Evolutionary conservation across 2,329 filamentous ascomycete genomes (phyloP).

Genomic region (Diplocarpon rosae): DNA sequence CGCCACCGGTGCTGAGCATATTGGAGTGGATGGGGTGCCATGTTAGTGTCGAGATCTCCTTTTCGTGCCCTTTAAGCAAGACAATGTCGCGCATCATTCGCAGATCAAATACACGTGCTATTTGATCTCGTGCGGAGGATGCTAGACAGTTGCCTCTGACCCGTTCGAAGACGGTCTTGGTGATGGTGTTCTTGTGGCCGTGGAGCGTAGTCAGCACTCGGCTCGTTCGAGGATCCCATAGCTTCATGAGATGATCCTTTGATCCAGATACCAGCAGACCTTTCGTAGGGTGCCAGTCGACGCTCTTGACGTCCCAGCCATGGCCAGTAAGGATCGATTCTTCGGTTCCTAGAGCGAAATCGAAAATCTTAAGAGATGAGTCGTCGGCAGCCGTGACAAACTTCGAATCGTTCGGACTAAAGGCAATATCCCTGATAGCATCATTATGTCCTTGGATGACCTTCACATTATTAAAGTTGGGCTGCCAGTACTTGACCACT

Average conservation of each 20-base stretch:
- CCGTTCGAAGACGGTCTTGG: slow-evolving; percentile 82
- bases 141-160: slow-evolving; percentile 76
- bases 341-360: slow-evolving; percentile 78
- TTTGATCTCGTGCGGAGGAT: slow-evolving; percentile 87
- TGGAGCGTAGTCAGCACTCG: slow-evolving; percentile 88
- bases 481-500: slow-evolving; percentile 96
- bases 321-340: slow-evolving; percentile 85
- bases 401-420: slow-evolving; percentile 87
- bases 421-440: slow-evolving; percentile 81
- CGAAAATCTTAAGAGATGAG: slow-evolving; percentile 86
- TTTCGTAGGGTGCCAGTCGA: slow-evolving; percentile 96
- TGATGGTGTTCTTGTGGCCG: slow-evolving; percentile 95
- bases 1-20: slow-evolving; percentile 79
- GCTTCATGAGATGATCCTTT: slow-evolving; percentile 93
- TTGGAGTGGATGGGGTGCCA: slow-evolving; percentile 93
- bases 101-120: slow-evolving; percentile 85
- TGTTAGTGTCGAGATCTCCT: slow-evolving; percentile 82
- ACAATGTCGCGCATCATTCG: slow-evolving; percentile 98
- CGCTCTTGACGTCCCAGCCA: slow-evolving; percentile 93
- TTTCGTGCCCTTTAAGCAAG: slow-evolving; percentile 86
- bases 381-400: slow-evolving; percentile 96
- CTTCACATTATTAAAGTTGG: slow-evolving; percentile 98
- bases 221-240: slow-evolving; percentile 92
- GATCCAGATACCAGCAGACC: slow-evolving; percentile 90
- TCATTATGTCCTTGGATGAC: slow-evolving; percentile 85